These are phyloP conservation scores for Metschnikowia shivogae DNA, from an alignment of 805 yeast genomes.

Conservation along the genomic window DNA sequence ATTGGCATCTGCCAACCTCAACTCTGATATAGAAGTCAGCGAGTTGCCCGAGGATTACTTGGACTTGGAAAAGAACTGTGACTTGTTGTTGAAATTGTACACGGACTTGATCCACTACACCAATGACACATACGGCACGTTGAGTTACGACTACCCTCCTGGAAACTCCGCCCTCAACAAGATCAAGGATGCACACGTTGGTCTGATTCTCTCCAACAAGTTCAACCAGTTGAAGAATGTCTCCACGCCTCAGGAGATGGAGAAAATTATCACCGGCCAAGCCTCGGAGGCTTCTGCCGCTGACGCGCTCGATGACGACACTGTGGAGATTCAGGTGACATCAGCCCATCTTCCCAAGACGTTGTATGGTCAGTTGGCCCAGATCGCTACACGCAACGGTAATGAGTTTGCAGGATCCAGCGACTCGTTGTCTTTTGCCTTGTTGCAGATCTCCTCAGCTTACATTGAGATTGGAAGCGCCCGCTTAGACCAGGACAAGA, in stretches of 20 bases:
- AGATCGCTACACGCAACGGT: slow-evolving; percentile 47
- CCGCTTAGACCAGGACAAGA: slow-evolving; percentile 65
- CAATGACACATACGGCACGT: slow-evolving; percentile 60
- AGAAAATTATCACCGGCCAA: slow-evolving; percentile 46
- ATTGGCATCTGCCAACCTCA: slow-evolving; percentile 27
- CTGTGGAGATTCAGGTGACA: slow-evolving; percentile 29
- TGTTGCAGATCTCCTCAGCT: slow-evolving; percentile 51
- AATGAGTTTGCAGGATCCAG: slow-evolving; percentile 43
- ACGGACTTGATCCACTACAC: slow-evolving; percentile 43
- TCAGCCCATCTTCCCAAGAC: slow-evolving; percentile 56
- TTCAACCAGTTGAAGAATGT: slow-evolving; percentile 59
- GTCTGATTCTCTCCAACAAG: slow-evolving; percentile 52
- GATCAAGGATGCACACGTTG: slow-evolving; percentile 63
- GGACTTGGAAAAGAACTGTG: slow-evolving; percentile 63
- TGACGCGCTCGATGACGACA: slow-evolving; percentile 13
- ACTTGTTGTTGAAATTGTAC: slow-evolving; percentile 57
- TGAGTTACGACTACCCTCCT: slow-evolving; percentile 81
- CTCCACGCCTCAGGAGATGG: slow-evolving; percentile 64
- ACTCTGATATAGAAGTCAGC: slow-evolving; percentile 53
- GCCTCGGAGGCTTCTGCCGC: slow-evolving; percentile 8
- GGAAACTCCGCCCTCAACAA: slow-evolving; percentile 44
- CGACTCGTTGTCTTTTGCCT: slow-evolving; percentile 49
- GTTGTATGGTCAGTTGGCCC: slow-evolving; percentile 65
- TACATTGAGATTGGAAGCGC: slow-evolving; percentile 63
- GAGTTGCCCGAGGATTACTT: slow-evolving; percentile 73